Evolutionary conservation across 345 rosid genomes (phyloP).

Genomic region (Corchorus olitorius): DNA sequence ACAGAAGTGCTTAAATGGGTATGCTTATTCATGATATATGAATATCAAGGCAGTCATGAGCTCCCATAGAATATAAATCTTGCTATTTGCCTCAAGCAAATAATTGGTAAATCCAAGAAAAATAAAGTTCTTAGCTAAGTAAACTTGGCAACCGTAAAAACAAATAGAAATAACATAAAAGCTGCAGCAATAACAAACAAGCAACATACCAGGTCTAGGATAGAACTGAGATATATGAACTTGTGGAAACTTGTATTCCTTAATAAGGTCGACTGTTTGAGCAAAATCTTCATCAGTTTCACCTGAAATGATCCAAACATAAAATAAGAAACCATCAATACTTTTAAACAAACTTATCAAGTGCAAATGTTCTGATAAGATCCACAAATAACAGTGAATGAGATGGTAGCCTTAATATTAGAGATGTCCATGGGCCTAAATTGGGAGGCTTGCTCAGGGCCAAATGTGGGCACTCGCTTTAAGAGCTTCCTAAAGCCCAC

Average conservation of each 20-base stretch:
- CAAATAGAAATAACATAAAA: neutral
- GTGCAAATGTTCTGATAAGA: neutral
- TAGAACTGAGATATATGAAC: conserved; percentile 98
- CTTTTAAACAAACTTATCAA: neutral
- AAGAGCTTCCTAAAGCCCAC: conserved; percentile 5
- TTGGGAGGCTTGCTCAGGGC: neutral
- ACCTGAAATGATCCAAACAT: conserved; percentile 46
- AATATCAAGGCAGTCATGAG: neutral
- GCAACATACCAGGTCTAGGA: conserved; percentile 78
- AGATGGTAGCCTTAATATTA: neutral
- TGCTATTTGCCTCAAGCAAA: neutral
- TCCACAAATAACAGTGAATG: neutral
- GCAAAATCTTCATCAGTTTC: conserved; percentile 91
- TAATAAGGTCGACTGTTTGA: conserved; percentile 69
- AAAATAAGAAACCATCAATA: neutral
- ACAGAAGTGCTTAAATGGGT: neutral
- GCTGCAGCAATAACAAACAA: neutral
- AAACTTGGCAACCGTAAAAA: neutral
- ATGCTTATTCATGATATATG: neutral
- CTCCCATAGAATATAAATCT: neutral
- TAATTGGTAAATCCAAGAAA: conserved; percentile 1
- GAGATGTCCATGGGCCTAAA: no score
- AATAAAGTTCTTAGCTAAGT: neutral
- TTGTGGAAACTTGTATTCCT: conserved; percentile 80
- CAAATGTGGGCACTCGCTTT: neutral